phyloP scores from a whole-genome alignment of 257 asterid genomes.

The Striga asiatica region DNA sequence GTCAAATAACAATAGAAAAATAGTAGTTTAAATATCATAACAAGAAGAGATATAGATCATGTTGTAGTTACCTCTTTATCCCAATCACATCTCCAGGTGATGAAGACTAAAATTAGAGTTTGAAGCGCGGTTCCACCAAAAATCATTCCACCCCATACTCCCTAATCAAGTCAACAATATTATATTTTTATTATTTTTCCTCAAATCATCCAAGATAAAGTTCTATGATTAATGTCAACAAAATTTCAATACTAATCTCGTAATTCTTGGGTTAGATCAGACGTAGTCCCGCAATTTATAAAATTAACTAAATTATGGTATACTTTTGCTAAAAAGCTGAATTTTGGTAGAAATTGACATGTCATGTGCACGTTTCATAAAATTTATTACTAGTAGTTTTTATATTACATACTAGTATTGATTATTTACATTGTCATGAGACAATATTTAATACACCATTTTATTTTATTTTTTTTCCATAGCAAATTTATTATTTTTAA shows the following conservation, averaged over 20 bases:
- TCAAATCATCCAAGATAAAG: not conserved
- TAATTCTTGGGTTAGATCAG: too few relatives aligned
- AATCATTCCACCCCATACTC: slow-evolving; percentile 30
- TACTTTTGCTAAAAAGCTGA: too few relatives aligned
- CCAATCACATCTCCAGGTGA: slow-evolving; percentile 24
- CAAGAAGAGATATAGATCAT: not conserved
- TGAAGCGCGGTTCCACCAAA: slow-evolving; percentile 26
- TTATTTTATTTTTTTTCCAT: too few relatives aligned
- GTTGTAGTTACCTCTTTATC: slow-evolving; percentile 15
- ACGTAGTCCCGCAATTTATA: too few relatives aligned
- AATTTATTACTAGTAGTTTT: too few relatives aligned
- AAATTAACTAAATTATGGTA: not conserved
- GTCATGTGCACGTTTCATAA: too few relatives aligned
- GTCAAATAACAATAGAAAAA: not conserved
- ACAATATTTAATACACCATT: too few relatives aligned
- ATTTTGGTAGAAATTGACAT: too few relatives aligned
- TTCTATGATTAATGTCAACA: not conserved
- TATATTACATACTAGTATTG: too few relatives aligned
- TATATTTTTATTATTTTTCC: not conserved
- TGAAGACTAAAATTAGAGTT: slow-evolving; percentile 16
- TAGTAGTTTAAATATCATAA: not conserved
- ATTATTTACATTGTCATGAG: too few relatives aligned
- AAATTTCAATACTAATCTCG: not conserved
- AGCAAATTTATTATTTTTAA: too few relatives aligned
- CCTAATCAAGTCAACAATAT: slow-evolving; percentile 11